These are phyloP conservation scores for Manihot esculenta DNA, from an alignment of 441 rosid species.

Conservation along the genomic window DNA sequence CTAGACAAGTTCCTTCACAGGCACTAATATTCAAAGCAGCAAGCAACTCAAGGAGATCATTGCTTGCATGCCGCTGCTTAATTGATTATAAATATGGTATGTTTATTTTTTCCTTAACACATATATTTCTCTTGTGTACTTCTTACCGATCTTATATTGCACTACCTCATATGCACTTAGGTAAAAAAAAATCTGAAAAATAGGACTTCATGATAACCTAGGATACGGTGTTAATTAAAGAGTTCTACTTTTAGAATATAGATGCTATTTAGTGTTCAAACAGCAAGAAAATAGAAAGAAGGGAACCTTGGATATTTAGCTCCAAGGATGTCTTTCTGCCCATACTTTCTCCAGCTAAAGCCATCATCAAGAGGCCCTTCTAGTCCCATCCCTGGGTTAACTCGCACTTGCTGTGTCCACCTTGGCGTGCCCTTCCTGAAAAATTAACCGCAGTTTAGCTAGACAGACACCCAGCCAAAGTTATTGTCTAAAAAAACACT, in stretches of 20 bases:
- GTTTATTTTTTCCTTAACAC: not conserved
- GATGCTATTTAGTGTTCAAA: not conserved
- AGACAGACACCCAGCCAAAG: not conserved
- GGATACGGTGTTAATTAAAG: not conserved
- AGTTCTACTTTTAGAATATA: not conserved
- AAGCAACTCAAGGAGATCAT: not conserved
- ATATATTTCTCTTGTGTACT: not conserved
- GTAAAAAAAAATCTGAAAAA: too few relatives aligned
- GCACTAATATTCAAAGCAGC: not conserved
- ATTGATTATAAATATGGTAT: not conserved
- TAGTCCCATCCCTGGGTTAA: slow-evolving; percentile 46
- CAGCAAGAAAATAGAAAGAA: not conserved
- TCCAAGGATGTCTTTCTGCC: slow-evolving; percentile 86
- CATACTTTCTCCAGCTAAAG: slow-evolving; percentile 86
- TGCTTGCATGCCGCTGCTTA: not conserved
- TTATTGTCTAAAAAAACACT: too few relatives aligned
- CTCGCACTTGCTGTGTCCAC: slow-evolving; percentile 57
- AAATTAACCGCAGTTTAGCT: not conserved
- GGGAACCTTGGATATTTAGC: slow-evolving; percentile 71
- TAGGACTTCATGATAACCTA: not conserved
- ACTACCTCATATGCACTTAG: too few relatives aligned
- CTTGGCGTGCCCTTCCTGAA: slow-evolving; percentile 53
- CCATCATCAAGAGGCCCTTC: slow-evolving; percentile 81
- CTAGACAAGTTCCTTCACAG: not conserved
- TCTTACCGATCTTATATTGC: not conserved